Base-by-base conservation (phyloP, 2,329 filamentous ascomycete species). In the Pyrenophora seminiperda region DNA sequence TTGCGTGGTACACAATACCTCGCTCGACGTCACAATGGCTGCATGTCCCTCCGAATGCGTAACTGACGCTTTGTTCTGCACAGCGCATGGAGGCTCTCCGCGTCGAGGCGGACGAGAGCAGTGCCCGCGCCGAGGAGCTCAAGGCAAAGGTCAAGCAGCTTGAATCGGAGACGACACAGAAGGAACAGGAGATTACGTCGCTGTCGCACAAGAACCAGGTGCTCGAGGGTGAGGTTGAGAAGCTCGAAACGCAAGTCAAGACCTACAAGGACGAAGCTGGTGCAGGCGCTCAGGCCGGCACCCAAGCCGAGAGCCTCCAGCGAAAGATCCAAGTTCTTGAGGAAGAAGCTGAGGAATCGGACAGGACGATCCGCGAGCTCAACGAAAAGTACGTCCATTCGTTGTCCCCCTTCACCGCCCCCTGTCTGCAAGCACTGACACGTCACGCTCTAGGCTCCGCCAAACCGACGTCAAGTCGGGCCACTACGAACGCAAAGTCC, bases 401-500 rank as follows among this genome's bases (percentile, higher is more conserved):
- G 14, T 13, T 41, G n/a, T 13, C 24, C 6, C 18, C 15, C 10
- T 14, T 31, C 18, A 24, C 19, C 34, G 30, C 38, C 47, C 47
- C 51, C 37, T 29, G 19, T 51, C 42, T 47, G 32, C 38, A 39
- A 37, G 42, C 57, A 55, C 66, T 68, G 51, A 68, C 58, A 39
- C 51, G 40, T 48, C 44, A 44, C 30, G 17, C 40, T 18, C 38
- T 48, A 99, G 94, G 81, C 90, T 97, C 73, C 92, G 94, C 76
- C 92, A 96, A 81, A 97, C 94, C 79, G 94, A 99, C 76, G 91
- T 97, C 80, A 97, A 97, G 84, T 92, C 93, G 71, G 94, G 93
- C 70, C 93, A 99, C 82, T 97, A 93, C 79, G 94, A 99, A 82
- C 94, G 94, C 79, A 97, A 97, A 83, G 94, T 97, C 66, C 91